Evolutionary conservation across 371 early-diverging fungal genomes (phyloP), one percentile per base, ranked within the genome.

Genomic region (Basidiobolus meristosporus): DNA sequence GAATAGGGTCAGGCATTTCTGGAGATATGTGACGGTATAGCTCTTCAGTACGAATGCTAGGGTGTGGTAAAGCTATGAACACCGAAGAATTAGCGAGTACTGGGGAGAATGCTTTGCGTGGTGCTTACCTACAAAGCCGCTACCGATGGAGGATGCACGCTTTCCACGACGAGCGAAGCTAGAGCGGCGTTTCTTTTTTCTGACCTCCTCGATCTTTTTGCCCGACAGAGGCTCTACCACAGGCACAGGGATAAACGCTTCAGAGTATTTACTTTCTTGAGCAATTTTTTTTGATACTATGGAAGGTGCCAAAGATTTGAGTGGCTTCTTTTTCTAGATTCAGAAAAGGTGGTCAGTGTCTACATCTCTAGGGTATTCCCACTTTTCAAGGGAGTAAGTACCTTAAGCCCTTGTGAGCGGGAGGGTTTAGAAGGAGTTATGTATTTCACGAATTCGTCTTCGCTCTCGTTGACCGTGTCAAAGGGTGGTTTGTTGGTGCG

Each of bases 1-100:
- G 65, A 1, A 74, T 42, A 16, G 77, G 77, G 22, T 74, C 76
- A 1, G 73, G 62, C 31, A 61, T 53, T 3, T 78, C 77, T 1
- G 70, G 65, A 45, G 73, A 72, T 14, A 80, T 68, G 43, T 72
- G 77, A 12, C 69, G 54, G 52, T 69, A 73, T 41, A 66, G 73
- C 30, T 61, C 60, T 1, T 43, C 43, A 2, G 73, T 38, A 14
- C 53, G 48, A 22, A 80, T 62, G 0, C 59, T 57, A 4, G 57
- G 60, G 51, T 77, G 81, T 1, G 79, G 79, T 14, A 59, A 41
- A 2, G 68, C 80, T 65, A 52, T 46, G 36, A n/a, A 50, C 7
- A 12, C 16, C 10, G 10, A 21, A 31, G n/a, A 10, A n/a, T 29
- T n/a, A n/a, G 9, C 20, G 1, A 7, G 20, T 20, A 18, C n/a